Evolutionary conservation across 768 basidiomycete species (phyloP).

Genomic region (Hygrophorus pudorinus): DNA sequence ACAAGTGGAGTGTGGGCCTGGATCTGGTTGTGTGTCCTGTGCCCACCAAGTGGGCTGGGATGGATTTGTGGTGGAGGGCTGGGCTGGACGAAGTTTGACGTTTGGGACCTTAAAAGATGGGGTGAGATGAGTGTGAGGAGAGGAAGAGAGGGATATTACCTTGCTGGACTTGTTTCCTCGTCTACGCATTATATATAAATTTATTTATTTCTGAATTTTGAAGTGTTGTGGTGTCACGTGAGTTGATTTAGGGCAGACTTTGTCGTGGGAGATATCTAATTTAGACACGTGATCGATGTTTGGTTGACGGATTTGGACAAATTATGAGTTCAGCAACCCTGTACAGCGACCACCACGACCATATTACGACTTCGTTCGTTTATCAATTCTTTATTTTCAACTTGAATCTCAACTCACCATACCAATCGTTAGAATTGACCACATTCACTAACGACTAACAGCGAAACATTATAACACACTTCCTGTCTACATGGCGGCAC

Average conservation of each 20-base stretch:
- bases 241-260: neutral
- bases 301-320: neutral
- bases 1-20: slow-evolving; percentile 26
- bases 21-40: slow-evolving; percentile 36
- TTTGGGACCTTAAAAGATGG: slow-evolving; percentile 52
- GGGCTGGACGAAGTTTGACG: slow-evolving; percentile 69
- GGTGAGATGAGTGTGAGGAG: neutral
- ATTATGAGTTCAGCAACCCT: no score
- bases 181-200: slow-evolving; percentile 16
- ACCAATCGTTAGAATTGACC: neutral
- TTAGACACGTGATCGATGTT: neutral
- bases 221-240: neutral
- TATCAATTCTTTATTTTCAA: neutral
- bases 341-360: neutral
- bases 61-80: slow-evolving; percentile 21
- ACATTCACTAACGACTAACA: slow-evolving; percentile 1
- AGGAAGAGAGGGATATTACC: slow-evolving; percentile 19
- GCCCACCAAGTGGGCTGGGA: slow-evolving; percentile 29
- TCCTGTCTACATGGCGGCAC: slow-evolving; percentile 36
- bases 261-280: neutral
- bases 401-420: neutral
- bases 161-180: slow-evolving; percentile 61
- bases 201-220: neutral
- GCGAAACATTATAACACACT: neutral
- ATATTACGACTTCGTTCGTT: neutral